Evolutionary conservation across 768 basidiomycete genomes (phyloP), one percentile per base, ranked within the genome.

Genomic region (Auricularia cornea): DNA sequence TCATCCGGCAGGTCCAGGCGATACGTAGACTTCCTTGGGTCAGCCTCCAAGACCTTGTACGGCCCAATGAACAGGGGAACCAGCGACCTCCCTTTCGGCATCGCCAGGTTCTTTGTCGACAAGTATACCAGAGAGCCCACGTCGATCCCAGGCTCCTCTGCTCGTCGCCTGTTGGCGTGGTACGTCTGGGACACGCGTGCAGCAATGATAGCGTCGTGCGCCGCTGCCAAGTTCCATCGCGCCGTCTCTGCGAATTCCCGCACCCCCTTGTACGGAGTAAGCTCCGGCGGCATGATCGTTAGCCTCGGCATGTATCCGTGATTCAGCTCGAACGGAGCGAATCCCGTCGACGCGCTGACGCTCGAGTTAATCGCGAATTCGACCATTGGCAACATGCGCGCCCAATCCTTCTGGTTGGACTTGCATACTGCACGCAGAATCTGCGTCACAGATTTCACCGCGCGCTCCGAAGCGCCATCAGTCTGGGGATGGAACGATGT

Each of bases 351-450:
- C 0, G 70, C 62, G 29, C 77, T 71, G 1, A 51, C n/a, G 0
- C 69, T 51, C 62, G 76, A 71, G 62, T 78, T 77, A 63, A 78
- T 75, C 0, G 70, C 61, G 44, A 78, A 78, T 44, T 74, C 70
- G 0, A 77, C 74, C 0, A 75, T 54, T 0, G 75, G 59, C 0
- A 80, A 66, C 62, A 74, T 72, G 1, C 72, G 65, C 0, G 61
- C 29, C 79, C 80, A 80, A 35, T 77, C 70, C 3, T 70, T 62
- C 40, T 78, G 74, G 5, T 71, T 64, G 59, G 74, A 68, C 59
- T 74, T 72, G 40, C 66, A 59, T 65, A 72, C 79, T 1, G 73
- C 57, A 0, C 75, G 67, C 0, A 81, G 73, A 63, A 76, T 78
- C 14, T 72, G 71, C 62, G 81, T 77, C 0, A 81, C 30, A 3